Percentiles rank a stretch among this genome's conserved stretches.
phyloP scores from a whole-genome alignment of 352 stramenopile genomes.

The Phytophthora europaea region DNA sequence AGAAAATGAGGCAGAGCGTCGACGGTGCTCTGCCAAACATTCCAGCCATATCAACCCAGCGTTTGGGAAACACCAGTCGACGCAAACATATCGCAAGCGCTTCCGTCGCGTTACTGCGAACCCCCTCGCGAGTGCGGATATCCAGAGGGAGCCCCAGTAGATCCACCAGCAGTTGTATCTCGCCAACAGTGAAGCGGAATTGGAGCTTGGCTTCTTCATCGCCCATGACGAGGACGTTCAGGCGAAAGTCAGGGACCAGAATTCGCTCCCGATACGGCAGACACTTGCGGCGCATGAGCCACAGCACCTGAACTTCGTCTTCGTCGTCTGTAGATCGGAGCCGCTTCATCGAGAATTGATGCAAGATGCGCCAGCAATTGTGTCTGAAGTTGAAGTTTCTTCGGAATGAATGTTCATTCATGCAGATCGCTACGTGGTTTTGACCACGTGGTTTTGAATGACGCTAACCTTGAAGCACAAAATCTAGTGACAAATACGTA shows the following conservation, averaged over 20 bases:
- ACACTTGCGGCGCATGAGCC: background rate
- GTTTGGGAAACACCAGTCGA: background rate
- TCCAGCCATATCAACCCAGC: background rate
- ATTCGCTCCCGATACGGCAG: background rate
- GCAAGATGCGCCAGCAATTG: background rate
- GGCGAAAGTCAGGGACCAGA: background rate
- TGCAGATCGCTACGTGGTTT: background rate
- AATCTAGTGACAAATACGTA: background rate
- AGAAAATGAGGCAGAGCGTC: conserved; percentile 22
- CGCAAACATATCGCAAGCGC: background rate
- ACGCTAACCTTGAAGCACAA: background rate
- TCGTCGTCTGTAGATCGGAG: background rate
- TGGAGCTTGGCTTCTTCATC: background rate
- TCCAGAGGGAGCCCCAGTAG: background rate
- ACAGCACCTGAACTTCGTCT: background rate
- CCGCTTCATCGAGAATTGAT: background rate
- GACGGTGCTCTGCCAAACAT: background rate
- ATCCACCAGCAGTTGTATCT: background rate
- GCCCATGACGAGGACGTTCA: background rate
- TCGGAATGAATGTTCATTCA: background rate
- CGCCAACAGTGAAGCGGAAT: background rate
- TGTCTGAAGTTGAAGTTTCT: background rate
- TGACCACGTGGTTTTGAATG: background rate
- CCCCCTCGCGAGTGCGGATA: background rate
- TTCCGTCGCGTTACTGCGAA: background rate